These are phyloP conservation scores for Furculomyces boomerangus DNA, from an alignment of 371 early-diverging fungal species.

Conservation along the genomic window DNA sequence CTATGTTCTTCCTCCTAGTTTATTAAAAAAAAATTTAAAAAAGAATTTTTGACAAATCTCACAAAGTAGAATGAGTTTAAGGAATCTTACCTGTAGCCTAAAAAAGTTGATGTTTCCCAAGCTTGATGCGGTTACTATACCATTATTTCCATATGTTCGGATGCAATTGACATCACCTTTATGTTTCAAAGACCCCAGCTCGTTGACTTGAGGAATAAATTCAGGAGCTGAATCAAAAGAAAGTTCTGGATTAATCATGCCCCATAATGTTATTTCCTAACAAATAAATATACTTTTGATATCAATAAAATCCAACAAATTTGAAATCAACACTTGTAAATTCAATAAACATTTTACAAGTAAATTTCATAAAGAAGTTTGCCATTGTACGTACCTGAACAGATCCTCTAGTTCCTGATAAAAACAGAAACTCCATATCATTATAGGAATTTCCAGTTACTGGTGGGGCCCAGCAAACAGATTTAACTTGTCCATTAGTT, in stretches of 20 bases:
- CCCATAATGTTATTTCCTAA: slow-evolving; percentile 3
- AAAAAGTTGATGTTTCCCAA: neutral
- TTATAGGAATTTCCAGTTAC: slow-evolving; percentile 1
- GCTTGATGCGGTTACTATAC: neutral
- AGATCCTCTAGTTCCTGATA: neutral
- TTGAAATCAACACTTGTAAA: neutral
- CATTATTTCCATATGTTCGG: neutral
- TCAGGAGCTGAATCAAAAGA: neutral
- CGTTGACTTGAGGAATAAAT: neutral
- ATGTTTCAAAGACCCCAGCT: neutral
- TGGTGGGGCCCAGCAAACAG: neutral
- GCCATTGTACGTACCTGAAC: neutral
- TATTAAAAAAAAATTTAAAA: neutral
- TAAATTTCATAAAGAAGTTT: neutral
- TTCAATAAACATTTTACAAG: neutral
- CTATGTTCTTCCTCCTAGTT: neutral
- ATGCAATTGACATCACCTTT: slow-evolving; percentile 2
- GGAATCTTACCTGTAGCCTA: neutral
- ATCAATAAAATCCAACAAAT: neutral
- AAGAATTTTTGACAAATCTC: neutral
- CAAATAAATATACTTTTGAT: neutral
- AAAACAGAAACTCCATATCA: neutral
- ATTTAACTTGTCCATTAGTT: neutral
- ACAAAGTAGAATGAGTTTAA: neutral
- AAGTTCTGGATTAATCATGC: slow-evolving; percentile 2